Base-by-base conservation (phyloP, 495 filamentous ascomycete genomes). In the Pyronema omphalodes region DNA sequence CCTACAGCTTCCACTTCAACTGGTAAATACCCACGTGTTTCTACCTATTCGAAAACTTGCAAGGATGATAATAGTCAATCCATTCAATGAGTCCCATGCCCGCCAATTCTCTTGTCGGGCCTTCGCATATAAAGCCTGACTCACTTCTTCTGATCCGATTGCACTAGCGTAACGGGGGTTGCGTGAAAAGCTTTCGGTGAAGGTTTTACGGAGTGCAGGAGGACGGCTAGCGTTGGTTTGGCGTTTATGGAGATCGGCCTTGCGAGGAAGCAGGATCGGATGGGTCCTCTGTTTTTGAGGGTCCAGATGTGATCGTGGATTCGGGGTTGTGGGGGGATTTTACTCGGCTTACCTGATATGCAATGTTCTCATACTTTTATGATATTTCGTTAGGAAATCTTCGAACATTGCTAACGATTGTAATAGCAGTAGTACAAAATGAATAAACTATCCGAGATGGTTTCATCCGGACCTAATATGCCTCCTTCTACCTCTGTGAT, bases 21-120 rank as follows among this genome's bases (percentile, higher is more conserved):
- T 17, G 43, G 23, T 45, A 45, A 35, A 29, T 44, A 54, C 39
- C 39, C 43, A 19, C 40, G 40, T 1, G 6, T 44, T 15, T 46
- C 12, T 12, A n/a, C 12, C 12, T 43, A n/a, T 43, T 40, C 17
- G 8, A 40, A 3, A 11, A 14, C 23, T 43, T 43, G 50, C 50
- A 54, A 54, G 23, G 52, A 54, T 54, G 52, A 54, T 36, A 54
- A 44, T 46, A 54, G 52, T 54, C 52, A 45, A 54, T 54, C 52
- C 52, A 54, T 54, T 54, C 52, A 54, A 54, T 46, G 39, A 54
- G 52, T 45, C 40, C 23, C 40, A 23, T 14, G 29, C 52, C 36
- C 52, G 52, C 52, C 52, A 44, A 45, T 46, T 45, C 52, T 54
- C 52, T 54, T 23, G 52, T 39, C 34, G 9, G 19, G 50, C 19